These are phyloP conservation scores for Sclerotinia nivalis DNA, from an alignment of 2,329 filamentous ascomycete species.

Conservation along the genomic window DNA sequence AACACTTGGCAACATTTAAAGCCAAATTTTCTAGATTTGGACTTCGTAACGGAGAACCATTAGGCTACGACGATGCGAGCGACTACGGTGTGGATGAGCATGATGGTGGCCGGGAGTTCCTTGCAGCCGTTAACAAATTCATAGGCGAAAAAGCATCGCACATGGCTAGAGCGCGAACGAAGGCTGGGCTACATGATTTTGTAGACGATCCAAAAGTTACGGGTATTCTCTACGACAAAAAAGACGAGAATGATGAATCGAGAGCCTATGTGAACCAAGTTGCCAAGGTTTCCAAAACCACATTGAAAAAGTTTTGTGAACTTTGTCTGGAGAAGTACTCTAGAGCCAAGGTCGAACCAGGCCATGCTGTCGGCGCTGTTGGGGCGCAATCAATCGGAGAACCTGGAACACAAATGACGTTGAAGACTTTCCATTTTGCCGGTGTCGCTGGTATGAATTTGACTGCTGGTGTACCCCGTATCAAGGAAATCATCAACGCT, in stretches of 20 bases:
- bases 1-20: slow-evolving; percentile 67
- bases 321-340: slow-evolving; percentile 89
- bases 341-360: slow-evolving; percentile 87
- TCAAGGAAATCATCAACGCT: slow-evolving; percentile 99
- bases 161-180: slow-evolving; percentile 55
- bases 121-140: slow-evolving; percentile 74
- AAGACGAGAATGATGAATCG: slow-evolving; percentile 34
- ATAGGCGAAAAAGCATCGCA: slow-evolving; percentile 64
- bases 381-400: slow-evolving; percentile 98
- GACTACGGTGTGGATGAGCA: slow-evolving; percentile 72
- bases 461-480: slow-evolving; percentile 97
- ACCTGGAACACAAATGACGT: slow-evolving; percentile 97
- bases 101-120: slow-evolving; percentile 80
- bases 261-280: slow-evolving; percentile 47
- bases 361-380: slow-evolving; percentile 92
- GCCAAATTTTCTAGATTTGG: slow-evolving; percentile 61
- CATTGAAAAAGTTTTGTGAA: slow-evolving; percentile 73
- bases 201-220: slow-evolving; percentile 42
- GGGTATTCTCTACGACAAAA: slow-evolving; percentile 37
- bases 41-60: slow-evolving; percentile 59
- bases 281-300: slow-evolving; percentile 77
- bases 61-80: slow-evolving; percentile 69
- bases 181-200: slow-evolving; percentile 52
- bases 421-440: slow-evolving; percentile 99
- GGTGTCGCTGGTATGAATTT: slow-evolving; percentile 99